Percentiles rank a stretch among this genome's conserved stretches.
Evolutionary conservation across 2,329 filamentous ascomycete species (phyloP).

Genomic region (Talaromyces funiculosus): DNA sequence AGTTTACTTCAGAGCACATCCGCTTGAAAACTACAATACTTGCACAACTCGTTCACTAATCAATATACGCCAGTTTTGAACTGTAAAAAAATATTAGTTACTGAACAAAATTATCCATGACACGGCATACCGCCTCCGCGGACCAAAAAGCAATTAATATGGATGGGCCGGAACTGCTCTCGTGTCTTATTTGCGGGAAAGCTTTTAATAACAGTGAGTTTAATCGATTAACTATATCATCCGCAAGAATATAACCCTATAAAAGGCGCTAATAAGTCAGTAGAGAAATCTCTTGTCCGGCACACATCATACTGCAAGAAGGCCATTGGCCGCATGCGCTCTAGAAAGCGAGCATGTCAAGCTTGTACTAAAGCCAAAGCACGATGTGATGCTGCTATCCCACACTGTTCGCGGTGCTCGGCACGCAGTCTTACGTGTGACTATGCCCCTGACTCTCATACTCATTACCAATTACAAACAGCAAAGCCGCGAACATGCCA

Average conservation of each 20-base stretch:
- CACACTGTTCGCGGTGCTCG: slow-evolving; percentile 3
- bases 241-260: not conserved
- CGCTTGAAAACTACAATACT: not conserved
- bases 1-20: not conserved
- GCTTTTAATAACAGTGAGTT: slow-evolving; percentile 1
- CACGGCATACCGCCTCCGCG: not conserved
- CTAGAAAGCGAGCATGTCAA: slow-evolving; percentile 9
- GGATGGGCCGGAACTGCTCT: not conserved
- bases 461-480: not conserved
- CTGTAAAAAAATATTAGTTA: not conserved
- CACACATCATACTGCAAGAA: slow-evolving; percentile 8
- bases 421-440: not conserved
- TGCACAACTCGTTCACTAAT: not conserved
- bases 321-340: slow-evolving; percentile 4
- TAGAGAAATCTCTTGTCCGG: slow-evolving; percentile 1
- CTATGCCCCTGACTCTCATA: not conserved
- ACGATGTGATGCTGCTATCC: slow-evolving; percentile 5
- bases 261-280: not conserved
- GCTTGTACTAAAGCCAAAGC: slow-evolving; percentile 11
- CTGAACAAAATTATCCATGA: not conserved
- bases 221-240: no score
- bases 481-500: not conserved
- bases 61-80: not conserved
- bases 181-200: slow-evolving; percentile 5
- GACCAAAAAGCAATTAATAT: not conserved